Base-by-base conservation (phyloP, 371 early-diverging fungal species). In the Mucor mucedo region DNA sequence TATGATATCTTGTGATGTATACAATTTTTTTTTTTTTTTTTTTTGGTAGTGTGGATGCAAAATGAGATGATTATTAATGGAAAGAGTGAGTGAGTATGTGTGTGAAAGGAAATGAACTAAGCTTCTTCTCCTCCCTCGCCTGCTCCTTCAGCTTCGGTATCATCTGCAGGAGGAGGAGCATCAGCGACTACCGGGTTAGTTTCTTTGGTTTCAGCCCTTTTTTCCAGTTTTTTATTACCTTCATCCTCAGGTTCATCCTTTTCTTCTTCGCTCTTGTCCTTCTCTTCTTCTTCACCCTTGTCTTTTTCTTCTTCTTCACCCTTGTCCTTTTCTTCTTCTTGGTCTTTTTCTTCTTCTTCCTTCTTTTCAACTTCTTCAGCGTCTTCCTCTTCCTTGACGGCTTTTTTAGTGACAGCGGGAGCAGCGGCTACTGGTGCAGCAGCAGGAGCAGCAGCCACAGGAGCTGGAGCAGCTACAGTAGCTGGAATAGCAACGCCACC, bases 191-290 rank as follows among this genome's bases (percentile, higher is more conserved):
- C 41, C 14, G 30, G 21, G 60, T 59, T 59, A 59, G 39, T 50
- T 29, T 59, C 59, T 13, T 0, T 33, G 27, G 14, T 39, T n/a
- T 59, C 52, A 49, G 39, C 50, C 49, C 60, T 33, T 48, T 59
- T 59, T 29, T 40, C 60, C 28, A 59, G 38, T 16, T 59, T 49
- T 14, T 50, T 59, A 59, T 59, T 52, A 61, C 57, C 58, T 62
- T 56, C 48, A 28, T 62, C 49, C 11, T 67, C 45, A 33, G 55
- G 57, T 5, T 60, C 53, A 39, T 65, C 38, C 16, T 54, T 32
- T 14, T 47, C 54, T 13, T 60, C 55, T 5, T 52, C 35, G 1
- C 49, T 55, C 41, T 65, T 49, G 9, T 8, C 11, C 45, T 66
- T 29, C 13, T 64, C 57, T 42, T 58, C 49, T 33, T 61, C 61